Conservation (phyloP, 805 yeast genomes). For the Monosporozyma servazzii region DNA sequence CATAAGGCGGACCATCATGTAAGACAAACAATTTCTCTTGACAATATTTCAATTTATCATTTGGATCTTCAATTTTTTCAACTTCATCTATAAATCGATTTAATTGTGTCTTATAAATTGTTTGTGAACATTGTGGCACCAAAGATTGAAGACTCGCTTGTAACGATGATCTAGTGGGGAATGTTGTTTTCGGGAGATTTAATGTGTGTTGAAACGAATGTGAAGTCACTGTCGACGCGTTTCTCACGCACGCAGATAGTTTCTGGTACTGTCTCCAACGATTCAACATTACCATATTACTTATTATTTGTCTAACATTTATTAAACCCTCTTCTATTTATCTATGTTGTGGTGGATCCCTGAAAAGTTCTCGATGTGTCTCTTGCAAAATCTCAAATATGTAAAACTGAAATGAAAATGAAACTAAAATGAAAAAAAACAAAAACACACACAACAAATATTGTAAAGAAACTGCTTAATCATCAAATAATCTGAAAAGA, state of each 20-base stretch:
- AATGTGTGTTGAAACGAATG: constrained; percentile 44
- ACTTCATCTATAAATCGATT: constrained; percentile 12
- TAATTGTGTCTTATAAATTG: constrained; percentile 59
- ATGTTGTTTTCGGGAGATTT: constrained; percentile 57
- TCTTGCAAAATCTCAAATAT: background rate
- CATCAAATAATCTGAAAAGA: background rate
- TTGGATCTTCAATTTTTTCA: constrained; percentile 12
- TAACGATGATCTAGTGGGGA: constrained; percentile 53
- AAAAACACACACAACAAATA: background rate
- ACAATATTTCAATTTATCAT: constrained; percentile 16
- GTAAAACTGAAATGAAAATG: background rate
- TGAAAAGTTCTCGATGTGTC: background rate
- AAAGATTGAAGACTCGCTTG: constrained; percentile 34
- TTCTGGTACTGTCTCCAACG: background rate
- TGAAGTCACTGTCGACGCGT: background rate
- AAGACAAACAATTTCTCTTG: constrained; percentile 46
- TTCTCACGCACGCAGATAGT: background rate
- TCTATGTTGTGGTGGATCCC: background rate
- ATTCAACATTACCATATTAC: background rate
- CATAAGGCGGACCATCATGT: constrained; percentile 98
- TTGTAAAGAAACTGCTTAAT: background rate
- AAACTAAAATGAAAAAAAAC: background rate
- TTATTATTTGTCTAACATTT: background rate
- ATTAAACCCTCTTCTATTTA: background rate
- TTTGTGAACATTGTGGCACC: constrained; percentile 46